These are phyloP conservation scores for Powellomyces hirtus DNA, from an alignment of 192 early-diverging fungal species.

Conservation along the genomic window DNA sequence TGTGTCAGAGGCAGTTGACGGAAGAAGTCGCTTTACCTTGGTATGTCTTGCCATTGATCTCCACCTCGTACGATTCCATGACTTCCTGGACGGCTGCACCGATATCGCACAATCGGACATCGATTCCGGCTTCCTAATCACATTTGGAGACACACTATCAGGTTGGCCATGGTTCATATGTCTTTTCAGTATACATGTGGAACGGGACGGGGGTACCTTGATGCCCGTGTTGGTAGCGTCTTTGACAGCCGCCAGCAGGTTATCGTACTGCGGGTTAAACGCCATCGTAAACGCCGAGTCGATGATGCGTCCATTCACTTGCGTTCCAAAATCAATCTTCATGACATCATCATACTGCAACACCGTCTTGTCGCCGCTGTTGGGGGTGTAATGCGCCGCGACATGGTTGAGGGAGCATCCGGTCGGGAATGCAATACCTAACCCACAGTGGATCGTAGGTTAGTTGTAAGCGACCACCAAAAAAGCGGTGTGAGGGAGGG, in stretches of 20 bases:
- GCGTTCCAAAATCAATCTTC: slow-evolving; percentile 96
- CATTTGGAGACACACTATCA: too few species aligned
- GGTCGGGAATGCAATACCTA: slow-evolving; percentile 96
- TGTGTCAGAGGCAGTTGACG: too few species aligned
- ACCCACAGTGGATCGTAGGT: too few species aligned
- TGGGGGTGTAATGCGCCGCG: slow-evolving; percentile 97
- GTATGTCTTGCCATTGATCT: slow-evolving; percentile 87
- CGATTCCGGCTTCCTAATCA: slow-evolving; percentile 86
- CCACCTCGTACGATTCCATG: slow-evolving; percentile 98
- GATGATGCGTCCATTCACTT: slow-evolving; percentile 89
- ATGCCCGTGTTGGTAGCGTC: slow-evolving; percentile 97
- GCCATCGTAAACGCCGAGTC: slow-evolving; percentile 92
- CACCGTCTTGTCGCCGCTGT: slow-evolving; percentile 92
- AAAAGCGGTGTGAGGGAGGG: too few species aligned
- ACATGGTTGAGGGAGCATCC: slow-evolving; percentile 91
- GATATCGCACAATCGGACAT: slow-evolving; percentile 90
- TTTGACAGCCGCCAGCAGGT: slow-evolving; percentile 80
- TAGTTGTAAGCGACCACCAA: too few species aligned
- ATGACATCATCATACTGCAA: slow-evolving; percentile 86
- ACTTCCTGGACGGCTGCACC: slow-evolving; percentile 95
- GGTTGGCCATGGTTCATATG: too few species aligned
- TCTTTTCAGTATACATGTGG: too few species aligned
- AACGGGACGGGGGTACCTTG: slow-evolving; percentile 9
- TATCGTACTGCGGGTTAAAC: slow-evolving; percentile 89
- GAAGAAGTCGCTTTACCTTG: too few species aligned